A percentile compares a stretch with the other conserved stretches of the same genome.
These are phyloP conservation scores for Nakaseomyces glabratus DNA, from an alignment of 1,139 yeast species.

Conservation along the genomic window DNA sequence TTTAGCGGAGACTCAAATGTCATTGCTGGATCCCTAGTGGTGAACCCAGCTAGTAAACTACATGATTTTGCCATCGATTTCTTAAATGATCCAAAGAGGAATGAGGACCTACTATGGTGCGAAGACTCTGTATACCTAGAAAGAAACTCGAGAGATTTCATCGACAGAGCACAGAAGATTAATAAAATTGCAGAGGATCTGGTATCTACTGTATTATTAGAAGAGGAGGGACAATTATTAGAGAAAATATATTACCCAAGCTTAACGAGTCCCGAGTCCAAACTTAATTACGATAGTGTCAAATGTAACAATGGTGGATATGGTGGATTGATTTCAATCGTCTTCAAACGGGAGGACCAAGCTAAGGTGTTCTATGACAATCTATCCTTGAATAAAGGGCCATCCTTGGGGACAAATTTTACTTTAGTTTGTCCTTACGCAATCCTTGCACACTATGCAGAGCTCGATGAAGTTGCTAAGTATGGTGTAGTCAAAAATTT, in stretches of 20 bases:
- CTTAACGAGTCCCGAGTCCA: conserved; percentile 40
- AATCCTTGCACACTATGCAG: conserved; percentile 78
- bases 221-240: conserved; percentile 37
- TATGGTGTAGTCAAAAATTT: conserved; percentile 82
- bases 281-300: conserved; percentile 59
- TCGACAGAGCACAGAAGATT: conserved; percentile 54
- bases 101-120: conserved; percentile 77
- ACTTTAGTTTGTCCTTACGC: conserved; percentile 91
- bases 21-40: conserved; percentile 82
- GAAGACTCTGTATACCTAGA: conserved; percentile 91
- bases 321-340: conserved; percentile 80
- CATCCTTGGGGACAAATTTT: conserved; percentile 88
- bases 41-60: conserved; percentile 56
- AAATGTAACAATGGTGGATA: conserved; percentile 74
- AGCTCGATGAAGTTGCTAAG: conserved; percentile 69
- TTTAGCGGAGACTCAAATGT: conserved; percentile 94
- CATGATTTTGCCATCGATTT: conserved; percentile 47
- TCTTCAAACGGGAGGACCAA: conserved; percentile 56
- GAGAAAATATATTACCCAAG: conserved; percentile 67
- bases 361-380: conserved; percentile 73
- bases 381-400: conserved; percentile 76
- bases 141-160: conserved; percentile 86
- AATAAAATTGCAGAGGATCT: conserved; percentile 57
- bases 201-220: conserved; percentile 40
- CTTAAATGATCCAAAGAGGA: conserved; percentile 38